Percentiles rank a stretch among this genome's conserved stretches.
phyloP scores from a whole-genome alignment of 2,329 filamentous ascomycete genomes.

The Aureobasidium sp. region DNA sequence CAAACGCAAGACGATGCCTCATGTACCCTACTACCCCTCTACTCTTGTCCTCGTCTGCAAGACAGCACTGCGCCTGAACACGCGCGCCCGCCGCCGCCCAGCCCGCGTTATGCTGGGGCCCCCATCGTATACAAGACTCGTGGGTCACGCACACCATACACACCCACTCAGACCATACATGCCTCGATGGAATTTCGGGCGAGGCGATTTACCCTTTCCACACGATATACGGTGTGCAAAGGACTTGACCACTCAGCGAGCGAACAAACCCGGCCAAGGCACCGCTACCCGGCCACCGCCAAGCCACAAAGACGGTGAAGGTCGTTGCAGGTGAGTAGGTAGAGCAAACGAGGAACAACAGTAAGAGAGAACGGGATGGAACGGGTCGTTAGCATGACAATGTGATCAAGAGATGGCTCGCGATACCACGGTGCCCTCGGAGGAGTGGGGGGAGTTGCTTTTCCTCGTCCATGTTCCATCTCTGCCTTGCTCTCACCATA shows the following conservation, averaged over 20 bases:
- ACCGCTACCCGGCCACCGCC: conserved; percentile 11
- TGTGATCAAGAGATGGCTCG: neutral
- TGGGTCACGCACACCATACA: conserved; percentile 13
- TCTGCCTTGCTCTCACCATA: conserved; percentile 7
- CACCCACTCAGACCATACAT: neutral
- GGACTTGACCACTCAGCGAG: neutral
- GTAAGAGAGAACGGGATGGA: neutral
- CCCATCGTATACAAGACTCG: neutral
- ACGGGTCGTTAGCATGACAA: conserved; percentile 11
- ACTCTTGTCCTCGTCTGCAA: neutral
- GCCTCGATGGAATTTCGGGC: neutral
- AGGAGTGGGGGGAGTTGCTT: neutral
- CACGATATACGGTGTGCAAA: conserved; percentile 4
- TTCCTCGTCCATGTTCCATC: conserved; percentile 3
- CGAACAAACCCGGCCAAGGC: conserved; percentile 5
- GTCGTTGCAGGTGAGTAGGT: neutral
- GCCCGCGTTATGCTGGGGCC: neutral
- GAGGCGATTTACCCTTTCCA: conserved; percentile 2
- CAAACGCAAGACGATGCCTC: neutral
- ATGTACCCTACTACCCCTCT: neutral
- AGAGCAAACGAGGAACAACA: conserved; percentile 4
- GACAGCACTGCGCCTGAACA: neutral
- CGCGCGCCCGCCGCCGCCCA: neutral
- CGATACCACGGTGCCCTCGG: neutral
- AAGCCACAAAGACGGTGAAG: conserved; percentile 14